Percentiles rank a stretch among this genome's conserved stretches.
phyloP scores from a whole-genome alignment of 2,329 filamentous ascomycete genomes.

The Gliomastix tumulicola region DNA sequence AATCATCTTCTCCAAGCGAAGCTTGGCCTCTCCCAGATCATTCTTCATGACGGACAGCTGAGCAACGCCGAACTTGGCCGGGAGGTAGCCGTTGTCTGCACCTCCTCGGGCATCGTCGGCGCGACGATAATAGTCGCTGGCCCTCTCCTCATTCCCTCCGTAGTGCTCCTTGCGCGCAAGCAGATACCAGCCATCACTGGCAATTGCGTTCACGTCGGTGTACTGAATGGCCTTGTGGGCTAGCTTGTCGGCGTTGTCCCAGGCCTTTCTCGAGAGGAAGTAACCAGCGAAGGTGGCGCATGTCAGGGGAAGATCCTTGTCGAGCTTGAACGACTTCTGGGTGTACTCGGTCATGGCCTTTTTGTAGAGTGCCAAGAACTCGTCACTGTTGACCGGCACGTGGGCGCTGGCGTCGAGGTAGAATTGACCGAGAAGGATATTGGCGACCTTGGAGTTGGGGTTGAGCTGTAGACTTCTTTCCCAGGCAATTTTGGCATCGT shows the following conservation, averaged over 20 bases:
- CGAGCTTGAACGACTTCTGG: slow-evolving; percentile 86
- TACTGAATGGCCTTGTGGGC: slow-evolving; percentile 91
- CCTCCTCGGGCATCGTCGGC: slow-evolving; percentile 90
- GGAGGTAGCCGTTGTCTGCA: slow-evolving; percentile 82
- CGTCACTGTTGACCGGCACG: slow-evolving; percentile 73
- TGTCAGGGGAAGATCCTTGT: slow-evolving; percentile 84
- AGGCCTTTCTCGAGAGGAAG: slow-evolving; percentile 76
- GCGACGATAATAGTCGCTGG: slow-evolving; percentile 79
- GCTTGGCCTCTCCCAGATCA: slow-evolving; percentile 86
- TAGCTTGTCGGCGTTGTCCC: slow-evolving; percentile 75
- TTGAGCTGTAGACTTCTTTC: slow-evolving; percentile 76
- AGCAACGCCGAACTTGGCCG: slow-evolving; percentile 89
- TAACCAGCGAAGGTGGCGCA: slow-evolving; percentile 88
- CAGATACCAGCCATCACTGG: slow-evolving; percentile 96
- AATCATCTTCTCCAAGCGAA: slow-evolving; percentile 88
- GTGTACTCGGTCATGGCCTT: slow-evolving; percentile 93
- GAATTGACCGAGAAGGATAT: slow-evolving; percentile 83
- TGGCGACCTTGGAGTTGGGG: slow-evolving; percentile 80
- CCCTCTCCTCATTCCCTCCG: slow-evolving; percentile 64
- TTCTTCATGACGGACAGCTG: slow-evolving; percentile 81
- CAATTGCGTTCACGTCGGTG: slow-evolving; percentile 93
- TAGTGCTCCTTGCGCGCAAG: slow-evolving; percentile 89
- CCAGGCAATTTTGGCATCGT: slow-evolving; percentile 88
- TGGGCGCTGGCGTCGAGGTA: slow-evolving; percentile 83
- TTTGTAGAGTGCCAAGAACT: slow-evolving; percentile 81